Percentiles rank a stretch among this genome's conserved stretches.
Evolutionary conservation across 192 early-diverging fungal species (phyloP).

Genomic region (Coemansia sp.): DNA sequence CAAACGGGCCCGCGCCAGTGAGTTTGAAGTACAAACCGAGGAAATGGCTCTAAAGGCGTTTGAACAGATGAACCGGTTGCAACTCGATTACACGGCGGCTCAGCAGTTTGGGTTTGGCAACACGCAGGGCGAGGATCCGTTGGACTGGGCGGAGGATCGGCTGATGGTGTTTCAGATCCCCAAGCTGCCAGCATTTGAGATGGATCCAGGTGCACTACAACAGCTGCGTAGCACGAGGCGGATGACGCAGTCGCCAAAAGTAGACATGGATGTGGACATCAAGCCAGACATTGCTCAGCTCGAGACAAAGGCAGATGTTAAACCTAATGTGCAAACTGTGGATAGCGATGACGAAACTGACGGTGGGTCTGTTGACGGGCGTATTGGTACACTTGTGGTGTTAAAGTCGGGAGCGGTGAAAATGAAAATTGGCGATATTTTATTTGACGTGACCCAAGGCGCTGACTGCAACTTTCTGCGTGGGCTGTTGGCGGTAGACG

Average conservation of each 20-base stretch:
- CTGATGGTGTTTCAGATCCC: slow-evolving; percentile 43
- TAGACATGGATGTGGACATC: slow-evolving; percentile 28
- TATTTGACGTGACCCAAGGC: slow-evolving; percentile 45
- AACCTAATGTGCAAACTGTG: background rate
- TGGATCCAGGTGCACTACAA: slow-evolving; percentile 21
- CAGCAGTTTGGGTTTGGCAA: no score
- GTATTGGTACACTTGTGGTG: slow-evolving; percentile 44
- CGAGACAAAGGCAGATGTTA: background rate
- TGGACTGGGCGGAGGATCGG: slow-evolving; percentile 13
- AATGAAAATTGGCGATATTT: slow-evolving; percentile 37
- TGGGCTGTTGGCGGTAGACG: slow-evolving; percentile 34
- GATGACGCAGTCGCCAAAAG: background rate
- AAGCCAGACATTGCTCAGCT: slow-evolving; percentile 27
- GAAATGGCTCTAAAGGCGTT: slow-evolving; percentile 39
- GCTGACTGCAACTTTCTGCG: slow-evolving; percentile 49
- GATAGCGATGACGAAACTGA: background rate
- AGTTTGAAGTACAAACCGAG: slow-evolving; percentile 45
- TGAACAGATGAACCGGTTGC: slow-evolving; percentile 19
- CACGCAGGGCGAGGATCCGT: background rate
- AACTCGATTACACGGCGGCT: slow-evolving; percentile 13
- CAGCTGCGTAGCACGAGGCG: slow-evolving; percentile 12
- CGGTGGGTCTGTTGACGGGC: slow-evolving; percentile 31
- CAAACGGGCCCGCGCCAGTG: background rate
- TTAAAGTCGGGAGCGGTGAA: slow-evolving; percentile 38
- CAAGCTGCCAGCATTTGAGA: slow-evolving; percentile 28